A percentile compares a stretch with the other conserved stretches of the same genome.
Evolutionary conservation across 148 eudicot species (phyloP).

Genomic region (Vaccinium corymbosum): DNA sequence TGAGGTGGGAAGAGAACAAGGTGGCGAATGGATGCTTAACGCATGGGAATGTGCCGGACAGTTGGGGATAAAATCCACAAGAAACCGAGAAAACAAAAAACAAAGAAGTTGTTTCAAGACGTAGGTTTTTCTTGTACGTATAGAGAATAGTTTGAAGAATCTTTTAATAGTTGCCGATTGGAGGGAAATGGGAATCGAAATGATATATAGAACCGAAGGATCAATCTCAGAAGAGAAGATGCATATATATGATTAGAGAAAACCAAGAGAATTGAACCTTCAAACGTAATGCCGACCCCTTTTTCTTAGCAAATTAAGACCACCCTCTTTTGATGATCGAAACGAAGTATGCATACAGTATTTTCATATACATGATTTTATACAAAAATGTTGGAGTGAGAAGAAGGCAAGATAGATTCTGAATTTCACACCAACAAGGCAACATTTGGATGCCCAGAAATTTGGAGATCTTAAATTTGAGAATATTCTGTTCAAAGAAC

Average conservation of each 20-base stretch:
- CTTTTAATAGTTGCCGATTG: not conserved
- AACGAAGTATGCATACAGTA: not conserved
- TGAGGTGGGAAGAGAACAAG: not conserved
- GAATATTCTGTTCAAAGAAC: not conserved
- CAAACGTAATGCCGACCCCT: not conserved
- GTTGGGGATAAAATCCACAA: not conserved
- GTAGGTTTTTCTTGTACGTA: too few relatives aligned
- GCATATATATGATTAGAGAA: not conserved
- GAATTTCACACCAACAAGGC: constrained; percentile 14
- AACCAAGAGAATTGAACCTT: not conserved
- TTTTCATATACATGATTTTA: not conserved
- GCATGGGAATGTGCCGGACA: not conserved
- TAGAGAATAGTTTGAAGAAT: not conserved
- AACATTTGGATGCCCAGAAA: constrained; percentile 11
- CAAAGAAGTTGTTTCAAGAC: too few relatives aligned
- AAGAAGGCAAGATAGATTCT: not conserved
- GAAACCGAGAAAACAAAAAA: not conserved
- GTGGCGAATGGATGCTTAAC: not conserved
- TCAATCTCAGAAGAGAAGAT: not conserved
- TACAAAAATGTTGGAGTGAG: not conserved
- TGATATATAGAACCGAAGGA: not conserved
- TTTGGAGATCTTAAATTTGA: not conserved
- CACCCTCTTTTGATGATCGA: not conserved
- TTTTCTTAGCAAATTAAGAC: not conserved
- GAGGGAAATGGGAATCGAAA: not conserved